A percentile compares a stretch with the other conserved stretches of the same genome.
These are phyloP conservation scores for Xylariaceae sp. DNA, from an alignment of 2,329 filamentous ascomycete species.

Conservation along the genomic window DNA sequence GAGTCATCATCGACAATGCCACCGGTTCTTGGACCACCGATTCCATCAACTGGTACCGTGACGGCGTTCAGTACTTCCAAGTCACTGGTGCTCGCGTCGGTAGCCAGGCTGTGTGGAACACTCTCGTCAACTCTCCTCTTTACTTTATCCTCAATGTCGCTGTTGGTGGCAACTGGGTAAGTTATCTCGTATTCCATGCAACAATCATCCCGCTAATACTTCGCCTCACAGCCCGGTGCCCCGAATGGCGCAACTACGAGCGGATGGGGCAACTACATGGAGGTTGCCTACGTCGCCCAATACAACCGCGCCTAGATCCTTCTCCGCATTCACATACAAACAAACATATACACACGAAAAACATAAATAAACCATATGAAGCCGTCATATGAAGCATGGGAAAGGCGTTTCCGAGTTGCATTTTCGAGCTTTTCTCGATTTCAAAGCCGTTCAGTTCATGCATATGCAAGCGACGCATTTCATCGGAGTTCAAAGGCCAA, in stretches of 20 bases:
- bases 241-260: conserved; percentile 45
- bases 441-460: neutral
- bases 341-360: too few species aligned
- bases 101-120: conserved; percentile 40
- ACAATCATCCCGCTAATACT: neutral
- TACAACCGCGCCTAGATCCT: conserved; percentile 20
- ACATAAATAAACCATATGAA: too few species aligned
- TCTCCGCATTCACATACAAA: too few species aligned
- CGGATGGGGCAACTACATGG: conserved; percentile 46
- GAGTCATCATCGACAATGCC: conserved; percentile 44
- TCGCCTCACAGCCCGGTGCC: conserved; percentile 40
- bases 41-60: conserved; percentile 46
- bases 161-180: conserved; percentile 41
- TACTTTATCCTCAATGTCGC: conserved; percentile 48
- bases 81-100: conserved; percentile 40
- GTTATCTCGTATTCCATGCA: conserved; percentile 21
- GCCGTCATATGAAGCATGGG: too few species aligned
- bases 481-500: conserved; percentile 1
- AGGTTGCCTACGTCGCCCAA: conserved; percentile 47
- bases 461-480: neutral
- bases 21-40: conserved; percentile 41
- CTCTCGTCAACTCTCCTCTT: conserved; percentile 39
- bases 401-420: too few species aligned
- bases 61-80: conserved; percentile 41
- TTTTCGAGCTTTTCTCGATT: neutral